phyloP scores from a whole-genome alignment of 768 basidiomycete genomes.

The Rhodotorula paludigena region DNA sequence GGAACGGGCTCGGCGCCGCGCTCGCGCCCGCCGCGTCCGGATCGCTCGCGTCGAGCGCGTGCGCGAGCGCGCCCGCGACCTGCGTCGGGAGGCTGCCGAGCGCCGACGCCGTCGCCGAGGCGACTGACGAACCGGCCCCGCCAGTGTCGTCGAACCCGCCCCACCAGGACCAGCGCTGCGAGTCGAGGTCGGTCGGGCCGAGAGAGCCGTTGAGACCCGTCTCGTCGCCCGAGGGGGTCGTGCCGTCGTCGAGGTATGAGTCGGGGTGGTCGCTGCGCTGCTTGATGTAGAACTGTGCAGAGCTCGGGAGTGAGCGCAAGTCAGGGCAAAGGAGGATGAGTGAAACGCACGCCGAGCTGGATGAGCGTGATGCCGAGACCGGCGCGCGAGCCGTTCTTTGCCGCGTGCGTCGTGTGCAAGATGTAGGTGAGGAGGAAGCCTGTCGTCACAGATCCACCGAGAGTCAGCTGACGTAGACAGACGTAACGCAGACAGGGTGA shows the following conservation, averaged over 20 bases:
- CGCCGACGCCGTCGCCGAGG: slow-evolving; percentile 10
- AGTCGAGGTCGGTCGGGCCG: slow-evolving; percentile 1
- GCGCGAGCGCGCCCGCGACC: background rate
- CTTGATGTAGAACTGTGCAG: slow-evolving; percentile 39
- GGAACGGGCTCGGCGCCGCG: slow-evolving; percentile 36
- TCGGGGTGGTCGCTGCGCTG: slow-evolving; percentile 24
- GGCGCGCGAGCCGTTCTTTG: slow-evolving; percentile 85
- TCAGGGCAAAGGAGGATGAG: background rate
- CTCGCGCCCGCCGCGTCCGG: background rate
- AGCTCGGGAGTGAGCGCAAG: background rate
- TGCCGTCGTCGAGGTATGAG: background rate
- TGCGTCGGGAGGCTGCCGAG: slow-evolving; percentile 30
- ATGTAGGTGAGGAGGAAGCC: slow-evolving; percentile 73
- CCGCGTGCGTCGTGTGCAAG: slow-evolving; percentile 80
- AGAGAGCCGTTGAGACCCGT: slow-evolving; percentile 32
- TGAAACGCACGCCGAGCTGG: slow-evolving; percentile 61
- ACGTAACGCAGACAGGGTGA: background rate
- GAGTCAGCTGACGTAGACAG: background rate
- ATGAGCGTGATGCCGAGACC: slow-evolving; percentile 94
- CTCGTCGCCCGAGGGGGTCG: slow-evolving; percentile 9
- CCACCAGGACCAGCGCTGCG: slow-evolving; percentile 32
- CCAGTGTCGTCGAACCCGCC: slow-evolving; percentile 1
- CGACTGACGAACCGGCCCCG: background rate
- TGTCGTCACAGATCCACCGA: background rate
- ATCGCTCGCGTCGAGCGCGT: slow-evolving; percentile 22